phyloP scores from a whole-genome alignment of 179 eudicot genomes.

The Silene coronaria region DNA sequence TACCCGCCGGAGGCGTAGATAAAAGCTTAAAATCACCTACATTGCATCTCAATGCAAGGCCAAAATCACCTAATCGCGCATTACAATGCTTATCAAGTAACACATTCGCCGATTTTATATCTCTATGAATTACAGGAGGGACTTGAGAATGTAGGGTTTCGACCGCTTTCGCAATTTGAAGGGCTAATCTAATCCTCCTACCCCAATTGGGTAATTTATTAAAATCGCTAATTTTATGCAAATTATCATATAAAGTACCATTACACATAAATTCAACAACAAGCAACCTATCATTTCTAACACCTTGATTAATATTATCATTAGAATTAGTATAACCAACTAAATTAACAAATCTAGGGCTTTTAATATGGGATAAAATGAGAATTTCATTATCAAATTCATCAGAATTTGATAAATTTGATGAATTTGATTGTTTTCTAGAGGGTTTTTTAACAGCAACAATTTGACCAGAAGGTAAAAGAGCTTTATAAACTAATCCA shows the following conservation, averaged over 20 bases:
- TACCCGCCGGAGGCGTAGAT: slow-evolving; percentile 93
- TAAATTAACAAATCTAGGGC: slow-evolving; percentile 72
- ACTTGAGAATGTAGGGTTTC: slow-evolving; percentile 51
- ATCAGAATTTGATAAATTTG: slow-evolving; percentile 14
- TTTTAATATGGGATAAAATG: slow-evolving; percentile 54
- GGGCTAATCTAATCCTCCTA: slow-evolving; percentile 51
- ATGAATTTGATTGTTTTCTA: slow-evolving; percentile 14
- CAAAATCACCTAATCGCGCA: slow-evolving; percentile 85
- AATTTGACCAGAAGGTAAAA: slow-evolving; percentile 55
- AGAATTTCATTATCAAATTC: slow-evolving; percentile 78
- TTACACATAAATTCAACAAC: slow-evolving; percentile 89
- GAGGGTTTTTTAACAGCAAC: slow-evolving; percentile 83
- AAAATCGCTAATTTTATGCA: slow-evolving; percentile 38
- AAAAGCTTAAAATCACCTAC: slow-evolving; percentile 50
- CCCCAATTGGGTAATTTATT: slow-evolving; percentile 64
- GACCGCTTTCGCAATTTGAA: slow-evolving; percentile 62
- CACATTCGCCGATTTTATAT: slow-evolving; percentile 85
- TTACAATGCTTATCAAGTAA: slow-evolving; percentile 54
- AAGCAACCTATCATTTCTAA: slow-evolving; percentile 40
- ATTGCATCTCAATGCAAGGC: slow-evolving; percentile 62
- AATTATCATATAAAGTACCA: slow-evolving; percentile 66
- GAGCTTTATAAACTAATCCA: slow-evolving; percentile 79
- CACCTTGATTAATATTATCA: slow-evolving; percentile 8
- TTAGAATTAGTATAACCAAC: slow-evolving; percentile 43
- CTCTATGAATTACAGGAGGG: slow-evolving; percentile 87